Percentiles rank a stretch among this genome's conserved stretches.
phyloP scores from a whole-genome alignment of 208 protist species.

The Acanthamoeba culbertsoni region DNA sequence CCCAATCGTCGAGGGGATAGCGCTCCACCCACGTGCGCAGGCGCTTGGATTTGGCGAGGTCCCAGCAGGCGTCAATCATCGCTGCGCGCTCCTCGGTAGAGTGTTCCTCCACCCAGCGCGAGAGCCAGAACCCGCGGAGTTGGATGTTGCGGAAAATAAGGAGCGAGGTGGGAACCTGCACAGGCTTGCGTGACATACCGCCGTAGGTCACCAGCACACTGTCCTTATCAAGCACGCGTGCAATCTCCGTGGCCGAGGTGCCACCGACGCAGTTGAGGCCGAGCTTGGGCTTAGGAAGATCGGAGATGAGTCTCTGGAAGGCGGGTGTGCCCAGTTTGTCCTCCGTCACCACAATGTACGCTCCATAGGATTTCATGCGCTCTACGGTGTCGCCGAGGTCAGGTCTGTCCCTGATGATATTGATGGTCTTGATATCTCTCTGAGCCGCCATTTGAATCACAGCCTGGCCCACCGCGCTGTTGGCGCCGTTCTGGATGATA shows the following conservation, averaged over 20 bases:
- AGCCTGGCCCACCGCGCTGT: conserved; percentile 78
- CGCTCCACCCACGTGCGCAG: neutral
- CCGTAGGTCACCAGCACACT: conserved; percentile 95
- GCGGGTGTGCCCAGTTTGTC: conserved; percentile 56
- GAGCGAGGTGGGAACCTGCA: conserved; percentile 91
- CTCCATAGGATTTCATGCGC: conserved; percentile 73
- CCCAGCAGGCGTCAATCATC: conserved; percentile 74
- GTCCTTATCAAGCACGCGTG: conserved; percentile 85
- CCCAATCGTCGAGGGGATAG: neutral
- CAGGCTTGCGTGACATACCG: conserved; percentile 92
- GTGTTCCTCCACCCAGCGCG: conserved; percentile 87
- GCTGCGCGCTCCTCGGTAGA: conserved; percentile 89
- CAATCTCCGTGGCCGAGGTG: conserved; percentile 87
- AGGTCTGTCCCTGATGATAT: conserved; percentile 78
- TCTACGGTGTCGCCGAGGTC: conserved; percentile 58
- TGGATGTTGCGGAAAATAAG: conserved; percentile 91
- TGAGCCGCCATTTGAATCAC: conserved; percentile 83
- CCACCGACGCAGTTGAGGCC: conserved; percentile 95
- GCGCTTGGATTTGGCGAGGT: conserved; percentile 8
- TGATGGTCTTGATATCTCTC: conserved; percentile 82
- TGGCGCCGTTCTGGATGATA: conserved; percentile 86
- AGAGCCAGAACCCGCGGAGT: conserved; percentile 92
- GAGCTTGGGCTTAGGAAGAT: conserved; percentile 92
- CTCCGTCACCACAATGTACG: conserved; percentile 75
- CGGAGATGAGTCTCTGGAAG: conserved; percentile 79